Conservation (phyloP, 495 filamentous ascomycete genomes). For the Aspergillus affinis region DNA sequence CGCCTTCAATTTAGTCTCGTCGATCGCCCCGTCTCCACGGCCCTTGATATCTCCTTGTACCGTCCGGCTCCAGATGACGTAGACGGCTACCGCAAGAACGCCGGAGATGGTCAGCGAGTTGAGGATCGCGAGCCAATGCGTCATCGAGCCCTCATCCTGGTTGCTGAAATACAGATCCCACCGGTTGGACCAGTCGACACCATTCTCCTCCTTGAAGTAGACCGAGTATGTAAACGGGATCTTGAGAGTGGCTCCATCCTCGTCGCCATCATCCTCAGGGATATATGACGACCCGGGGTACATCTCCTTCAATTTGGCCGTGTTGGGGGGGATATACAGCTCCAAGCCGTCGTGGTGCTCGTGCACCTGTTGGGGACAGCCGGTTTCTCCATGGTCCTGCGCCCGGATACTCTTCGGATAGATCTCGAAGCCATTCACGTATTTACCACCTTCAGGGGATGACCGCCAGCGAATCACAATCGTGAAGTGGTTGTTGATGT, state of each 20-base stretch:
- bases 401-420: slow-evolving; percentile 82
- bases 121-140: slow-evolving; percentile 91
- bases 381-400: slow-evolving; percentile 55
- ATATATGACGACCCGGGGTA: slow-evolving; percentile 62
- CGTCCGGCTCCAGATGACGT: slow-evolving; percentile 82
- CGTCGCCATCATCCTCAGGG: slow-evolving; percentile 52
- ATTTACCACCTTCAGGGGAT: slow-evolving; percentile 73
- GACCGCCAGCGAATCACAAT: slow-evolving; percentile 81
- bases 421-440: slow-evolving; percentile 90
- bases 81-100: slow-evolving; percentile 77
- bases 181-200: slow-evolving; percentile 79
- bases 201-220: slow-evolving; percentile 83
- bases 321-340: slow-evolving; percentile 64
- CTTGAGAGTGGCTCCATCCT: slow-evolving; percentile 68
- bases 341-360: slow-evolving; percentile 63
- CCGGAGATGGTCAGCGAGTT: slow-evolving; percentile 88
- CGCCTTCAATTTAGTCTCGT: slow-evolving; percentile 65
- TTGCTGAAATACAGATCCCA: slow-evolving; percentile 96
- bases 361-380: slow-evolving; percentile 67
- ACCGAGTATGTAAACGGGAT: slow-evolving; percentile 93
- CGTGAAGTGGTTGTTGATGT: slow-evolving; percentile 89
- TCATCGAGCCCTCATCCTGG: slow-evolving; percentile 78
- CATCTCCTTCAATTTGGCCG: slow-evolving; percentile 52
- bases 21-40: slow-evolving; percentile 60
- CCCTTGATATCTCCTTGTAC: slow-evolving; percentile 78